Evolutionary conservation across 495 filamentous ascomycete species (phyloP), one percentile per base, ranked within the genome.

Genomic region (Rhizodiscina lignyota): DNA sequence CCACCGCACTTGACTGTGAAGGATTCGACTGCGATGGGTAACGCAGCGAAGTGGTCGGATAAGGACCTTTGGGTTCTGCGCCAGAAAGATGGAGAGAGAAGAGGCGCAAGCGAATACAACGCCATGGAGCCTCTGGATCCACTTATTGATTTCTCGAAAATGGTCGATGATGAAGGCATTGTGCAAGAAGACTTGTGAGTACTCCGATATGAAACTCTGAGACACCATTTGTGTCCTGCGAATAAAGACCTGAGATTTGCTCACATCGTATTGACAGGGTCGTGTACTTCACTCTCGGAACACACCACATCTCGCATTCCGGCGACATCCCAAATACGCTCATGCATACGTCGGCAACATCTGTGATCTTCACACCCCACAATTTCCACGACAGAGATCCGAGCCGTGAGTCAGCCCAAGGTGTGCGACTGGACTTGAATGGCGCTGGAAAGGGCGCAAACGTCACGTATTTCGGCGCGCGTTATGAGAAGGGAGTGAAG

Each of bases 361-460:
- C 30, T 22, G 43, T 47, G 13, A 21, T 40, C 4, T 44, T 47
- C 21, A 21, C 36, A 3, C 40, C 40, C 10, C 44, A 47, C 24
- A 47, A 44, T 20, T 47, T 43, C 40, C 37, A 42, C 22, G 41
- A 44, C 34, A 23, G 37, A 5, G 41, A 40, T 17, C 44, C 40
- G 24, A 41, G 41, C 30, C 36, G 44, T 11, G 41, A 47, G 31
- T 33, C n/a, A n/a, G n/a, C n/a, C n/a, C n/a, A n/a, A n/a, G n/a
- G n/a, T 47, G 18, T 23, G 32, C 26, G 44, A 47, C 38, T 16
- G 41, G 20, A 40, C 41, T 22, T 47, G 44, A 41, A 24, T 47
- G 2, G 41, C 33, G 17, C 37, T 38, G 12, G 24, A 39, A 22
- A 18, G 18, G 30, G 17, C 24, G 24, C 8, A 10, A 6, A 32